Evolutionary conservation across 768 basidiomycete species (phyloP), one percentile per base, ranked within the genome.

Genomic region (Tephrocybe sp.): DNA sequence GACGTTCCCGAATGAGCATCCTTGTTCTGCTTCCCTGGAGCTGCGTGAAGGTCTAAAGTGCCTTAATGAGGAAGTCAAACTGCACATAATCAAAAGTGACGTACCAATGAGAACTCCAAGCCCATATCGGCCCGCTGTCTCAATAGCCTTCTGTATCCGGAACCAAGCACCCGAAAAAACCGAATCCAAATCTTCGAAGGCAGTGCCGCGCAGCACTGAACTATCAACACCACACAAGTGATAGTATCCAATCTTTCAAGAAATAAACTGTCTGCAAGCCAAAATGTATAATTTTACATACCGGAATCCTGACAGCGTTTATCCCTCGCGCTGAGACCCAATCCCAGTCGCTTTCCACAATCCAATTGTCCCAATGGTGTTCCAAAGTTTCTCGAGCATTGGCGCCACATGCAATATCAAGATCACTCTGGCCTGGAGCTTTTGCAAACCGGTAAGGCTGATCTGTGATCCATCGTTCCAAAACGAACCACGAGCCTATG

Each of bases 61-160:
- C 21, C 17, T 18, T 8, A 9, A 41, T 28, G 4, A 32, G 8
- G 3, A 2, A 18, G 12, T 10, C 1, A n/a, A 15, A n/a, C 7
- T 9, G 23, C 17, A 1, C 17, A 36, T 1, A 36, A 17, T 21
- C 3, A 18, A 20, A 43, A 28, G 14, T 20, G 18, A 62, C 74
- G 10, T 44, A 86, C 86, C 86, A 41, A 93, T 71, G 15, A 92
- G 70, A 15, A 93, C 86, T 2, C 90, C 88, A n/a, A 93, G 73
- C 15, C 80, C 79, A 58, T 77, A 69, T 8, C 58, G 61, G 26
- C 74, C 69, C 0, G 90, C 90, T 7, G 66, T 77, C 51, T 77
- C 70, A 23, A 91, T 81, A 3, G 86, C 86, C 11, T 67, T 66
- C 15, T 75, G 71, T 48, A 91, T 80, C 46, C 84, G 74, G 7